Conservation (phyloP, 257 asterid species). For the Craterostigma plantagineum region DNA sequence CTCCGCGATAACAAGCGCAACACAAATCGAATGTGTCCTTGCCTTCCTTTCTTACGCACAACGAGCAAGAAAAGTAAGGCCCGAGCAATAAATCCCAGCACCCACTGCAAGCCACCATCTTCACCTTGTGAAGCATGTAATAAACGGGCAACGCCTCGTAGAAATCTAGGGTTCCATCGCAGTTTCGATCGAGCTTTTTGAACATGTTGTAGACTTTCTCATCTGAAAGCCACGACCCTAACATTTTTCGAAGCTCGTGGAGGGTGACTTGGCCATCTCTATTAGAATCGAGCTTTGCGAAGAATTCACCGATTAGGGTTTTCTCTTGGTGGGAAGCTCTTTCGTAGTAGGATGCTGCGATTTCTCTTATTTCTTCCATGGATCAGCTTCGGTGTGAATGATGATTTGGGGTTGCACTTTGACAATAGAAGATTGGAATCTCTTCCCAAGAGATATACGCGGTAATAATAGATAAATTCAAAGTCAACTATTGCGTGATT, state of each 20-base stretch:
- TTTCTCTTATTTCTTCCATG: constrained; percentile 15
- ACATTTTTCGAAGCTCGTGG: constrained; percentile 5
- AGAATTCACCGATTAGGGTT: not conserved
- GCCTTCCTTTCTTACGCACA: constrained; percentile 8
- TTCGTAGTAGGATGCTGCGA: constrained; percentile 14
- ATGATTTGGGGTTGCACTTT: too few relatives aligned
- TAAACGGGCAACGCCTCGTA: constrained; percentile 5
- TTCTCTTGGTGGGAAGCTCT: constrained; percentile 13
- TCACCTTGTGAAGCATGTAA: constrained; percentile 14
- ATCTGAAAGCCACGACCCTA: not conserved
- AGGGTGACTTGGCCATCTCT: constrained; percentile 13
- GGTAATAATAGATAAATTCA: too few relatives aligned
- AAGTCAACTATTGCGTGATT: too few relatives aligned
- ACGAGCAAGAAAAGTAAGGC: constrained; percentile 18
- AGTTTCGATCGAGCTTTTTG: constrained; percentile 9
- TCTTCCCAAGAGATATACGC: too few relatives aligned
- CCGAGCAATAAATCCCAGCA: constrained; percentile 10
- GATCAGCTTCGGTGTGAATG: too few relatives aligned
- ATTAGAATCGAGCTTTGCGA: constrained; percentile 8
- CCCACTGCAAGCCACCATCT: constrained; percentile 1
- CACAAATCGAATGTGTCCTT: constrained; percentile 12
- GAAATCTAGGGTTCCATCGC: constrained; percentile 16
- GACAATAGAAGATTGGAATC: too few relatives aligned
- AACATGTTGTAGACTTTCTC: constrained; percentile 9
- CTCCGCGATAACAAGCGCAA: constrained; percentile 12